Evolutionary conservation across 345 rosid species (phyloP).

Genomic region (Arabidopsis thaliana): DNA sequence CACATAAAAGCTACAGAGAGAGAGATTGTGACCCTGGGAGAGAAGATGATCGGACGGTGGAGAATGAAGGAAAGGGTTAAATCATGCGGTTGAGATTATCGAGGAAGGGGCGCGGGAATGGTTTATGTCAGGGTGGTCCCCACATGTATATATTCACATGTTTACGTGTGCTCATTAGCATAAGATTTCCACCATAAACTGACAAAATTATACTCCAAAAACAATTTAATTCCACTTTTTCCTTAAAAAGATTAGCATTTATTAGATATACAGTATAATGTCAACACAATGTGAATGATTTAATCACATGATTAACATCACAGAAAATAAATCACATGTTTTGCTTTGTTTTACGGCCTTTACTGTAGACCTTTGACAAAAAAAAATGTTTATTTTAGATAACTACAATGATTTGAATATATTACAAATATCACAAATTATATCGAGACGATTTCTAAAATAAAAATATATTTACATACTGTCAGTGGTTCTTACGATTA

Average conservation of each 20-base stretch:
- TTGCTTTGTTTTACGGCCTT: no score
- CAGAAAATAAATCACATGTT: no score
- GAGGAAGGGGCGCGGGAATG: slow-evolving; percentile 50
- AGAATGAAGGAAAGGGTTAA: slow-evolving; percentile 4
- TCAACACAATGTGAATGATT: neutral
- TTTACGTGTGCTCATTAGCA: slow-evolving; percentile 37
- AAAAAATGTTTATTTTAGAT: no score
- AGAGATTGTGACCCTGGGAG: slow-evolving; percentile 23
- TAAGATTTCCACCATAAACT: neutral
- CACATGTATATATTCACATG: slow-evolving; percentile 40
- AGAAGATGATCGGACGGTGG: slow-evolving; percentile 54
- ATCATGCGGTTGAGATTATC: slow-evolving; percentile 35
- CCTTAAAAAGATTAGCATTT: neutral
- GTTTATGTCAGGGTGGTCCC: slow-evolving; percentile 47
- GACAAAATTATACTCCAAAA: neutral
- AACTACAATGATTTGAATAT: no score
- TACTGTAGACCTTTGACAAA: no score
- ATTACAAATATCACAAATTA: no score
- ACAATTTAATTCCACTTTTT: neutral
- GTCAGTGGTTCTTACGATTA: no score
- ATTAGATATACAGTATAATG: neutral
- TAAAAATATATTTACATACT: no score
- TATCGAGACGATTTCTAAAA: no score
- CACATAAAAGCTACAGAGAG: slow-evolving; percentile 34
- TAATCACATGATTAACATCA: slow-evolving; percentile 19